Base-by-base conservation (phyloP, 225 moss, liverwort and hornwort genomes). In the Anthoceros angustus region DNA sequence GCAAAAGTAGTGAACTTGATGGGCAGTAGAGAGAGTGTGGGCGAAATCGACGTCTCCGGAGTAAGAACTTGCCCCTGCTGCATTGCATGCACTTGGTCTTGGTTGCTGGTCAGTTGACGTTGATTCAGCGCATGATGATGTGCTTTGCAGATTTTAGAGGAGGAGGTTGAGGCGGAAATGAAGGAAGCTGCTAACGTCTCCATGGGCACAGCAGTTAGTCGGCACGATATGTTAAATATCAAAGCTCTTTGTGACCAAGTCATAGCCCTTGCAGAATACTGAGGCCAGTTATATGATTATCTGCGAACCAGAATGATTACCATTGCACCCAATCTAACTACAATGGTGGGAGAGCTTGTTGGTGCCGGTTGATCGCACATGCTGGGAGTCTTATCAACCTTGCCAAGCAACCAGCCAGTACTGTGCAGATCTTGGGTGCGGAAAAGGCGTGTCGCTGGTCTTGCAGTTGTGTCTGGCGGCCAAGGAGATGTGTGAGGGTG, bases 181-280 rank as follows among this genome's bases (percentile, higher is more conserved):
- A 93, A 93, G 72, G 82, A 93, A 41, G 89, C 86, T 9, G 86
- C 89, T 0, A 85, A 80, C 0, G 82, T 89, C 60, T 93, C 92
- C 5, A 93, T 93, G 89, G 89, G 92, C 40, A 93, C 89, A 0
- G 89, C 89, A 75, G 86, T 93, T 12, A 93, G 86, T 26, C 89
- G 89, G 18, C 79, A 89, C 26, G 89, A 93, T 15, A 89, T 93
- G 92, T 64, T 86, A 63, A 89, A 89, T 63, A 93, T 89, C 64
- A 85, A 74, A 74, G 75, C 89, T 18, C 72, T 93, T 42, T 93
- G 87, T 55, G 92, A 93, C 64, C 89, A 93, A 75, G 87, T 89
- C 18, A 82, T 93, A 62, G 73, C 89, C 11, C 74, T 93, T 16
- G 74, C 85, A 0, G 86, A 93, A 55, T 89, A 89, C 40, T 71